Conservation (phyloP, 2,329 filamentous ascomycete species). For the Botrytis galanthina region DNA sequence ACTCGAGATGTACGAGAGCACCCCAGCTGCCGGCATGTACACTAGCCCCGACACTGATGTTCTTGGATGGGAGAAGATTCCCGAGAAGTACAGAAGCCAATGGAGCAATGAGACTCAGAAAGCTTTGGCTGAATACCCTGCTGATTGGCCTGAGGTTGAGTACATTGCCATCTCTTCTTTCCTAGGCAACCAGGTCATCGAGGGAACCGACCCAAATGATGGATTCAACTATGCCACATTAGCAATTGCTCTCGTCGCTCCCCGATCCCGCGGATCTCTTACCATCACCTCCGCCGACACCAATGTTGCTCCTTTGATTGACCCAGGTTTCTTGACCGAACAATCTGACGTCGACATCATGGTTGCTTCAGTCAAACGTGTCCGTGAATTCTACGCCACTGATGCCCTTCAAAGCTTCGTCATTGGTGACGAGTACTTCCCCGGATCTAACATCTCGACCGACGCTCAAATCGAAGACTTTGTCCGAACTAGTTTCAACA, state of each 20-base stretch:
- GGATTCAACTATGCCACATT: constrained; percentile 19
- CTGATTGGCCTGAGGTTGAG: constrained; percentile 31
- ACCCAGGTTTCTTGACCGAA: constrained; percentile 47
- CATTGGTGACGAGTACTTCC: constrained; percentile 27
- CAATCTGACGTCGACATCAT: constrained; percentile 46
- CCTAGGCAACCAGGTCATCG: constrained; percentile 8
- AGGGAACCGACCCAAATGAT: constrained; percentile 17
- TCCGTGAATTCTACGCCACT: constrained; percentile 38
- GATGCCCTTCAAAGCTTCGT: constrained; percentile 24
- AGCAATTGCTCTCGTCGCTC: constrained; percentile 40
- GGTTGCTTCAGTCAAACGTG: constrained; percentile 44
- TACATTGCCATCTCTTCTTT: constrained; percentile 23
- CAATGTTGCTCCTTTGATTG: constrained; percentile 41
- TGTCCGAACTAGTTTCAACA: constrained; percentile 34
- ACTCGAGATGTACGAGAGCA: neutral
- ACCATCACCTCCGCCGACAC: constrained; percentile 42
- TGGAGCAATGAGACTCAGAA: constrained; percentile 12
- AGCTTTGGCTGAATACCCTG: constrained; percentile 19
- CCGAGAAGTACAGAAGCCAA: neutral
- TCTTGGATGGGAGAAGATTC: constrained; percentile 28
- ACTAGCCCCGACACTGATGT: constrained; percentile 22
- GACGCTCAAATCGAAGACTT: constrained; percentile 30
- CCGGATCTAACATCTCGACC: constrained; percentile 24
- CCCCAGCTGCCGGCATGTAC: constrained; percentile 15
- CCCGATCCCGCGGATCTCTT: constrained; percentile 46